Evolutionary conservation across 257 asterid species (phyloP), one percentile per base, ranked within the genome.

Genomic region (Solanum virginianum): DNA sequence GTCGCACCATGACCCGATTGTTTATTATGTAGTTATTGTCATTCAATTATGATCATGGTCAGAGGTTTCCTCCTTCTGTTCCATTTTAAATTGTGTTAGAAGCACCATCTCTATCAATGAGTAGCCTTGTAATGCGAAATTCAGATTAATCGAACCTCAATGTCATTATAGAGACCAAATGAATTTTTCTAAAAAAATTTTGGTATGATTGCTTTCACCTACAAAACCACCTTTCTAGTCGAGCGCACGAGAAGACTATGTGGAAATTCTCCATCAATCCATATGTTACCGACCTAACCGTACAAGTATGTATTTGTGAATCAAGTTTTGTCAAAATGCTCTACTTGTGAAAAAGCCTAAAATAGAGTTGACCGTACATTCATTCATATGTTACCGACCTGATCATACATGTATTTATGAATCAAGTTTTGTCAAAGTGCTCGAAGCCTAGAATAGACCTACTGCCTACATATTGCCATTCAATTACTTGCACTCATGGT

Each of bases 1-100:
- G 29, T 59, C 11, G 0, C 1, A n/a, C 3, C 14, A 59, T 7
- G 1, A 59, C 4, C 0, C 24, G 18, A 17, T 0, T 8, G 24
- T 7, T 56, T 56, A 18, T 5, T 56, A 59, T 4, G 14, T 8
- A 10, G 47, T 6, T 36, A 36, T 60, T 60, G 16, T 60, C 22
- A n/a, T 22, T n/a, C 7, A 7, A n/a, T n/a, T 10, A n/a, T 1
- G 0, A 2, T 59, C 66, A n/a, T 59, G 66, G 29, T 59, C n/a
- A n/a, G 66, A n/a, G 66, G 10, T 59, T 1, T 9, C 10, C 29
- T 9, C 9, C 7, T 26, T 57, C 13, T 5, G n/a, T 20, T 13
- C 7, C 65, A 59, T 59, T 59, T 59, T 59, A 3, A 8, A 20
- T 20, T 59, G 4, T 59, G 0, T 20, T 59, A 2, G 7, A 4